Evolutionary conservation across 2,329 filamentous ascomycete species (phyloP).

Genomic region (Colletotrichum simmondsii): DNA sequence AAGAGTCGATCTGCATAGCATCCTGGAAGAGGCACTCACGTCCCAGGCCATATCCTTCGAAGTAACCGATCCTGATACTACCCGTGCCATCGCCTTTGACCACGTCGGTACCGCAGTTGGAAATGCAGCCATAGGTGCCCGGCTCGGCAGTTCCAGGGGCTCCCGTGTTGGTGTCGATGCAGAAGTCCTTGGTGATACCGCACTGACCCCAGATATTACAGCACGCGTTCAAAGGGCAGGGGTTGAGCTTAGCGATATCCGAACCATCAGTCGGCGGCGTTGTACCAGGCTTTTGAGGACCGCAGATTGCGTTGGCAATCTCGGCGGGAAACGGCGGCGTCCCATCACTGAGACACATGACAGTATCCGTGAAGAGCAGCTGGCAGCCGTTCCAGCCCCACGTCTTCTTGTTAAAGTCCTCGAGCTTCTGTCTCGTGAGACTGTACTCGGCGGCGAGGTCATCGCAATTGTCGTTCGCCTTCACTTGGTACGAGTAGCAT

Average conservation of each 20-base stretch:
- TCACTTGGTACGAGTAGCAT: constrained; percentile 46
- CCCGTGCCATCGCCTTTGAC: constrained; percentile 28
- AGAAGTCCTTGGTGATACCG: constrained; percentile 18
- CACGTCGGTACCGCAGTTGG: constrained; percentile 50
- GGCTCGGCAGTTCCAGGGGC: neutral
- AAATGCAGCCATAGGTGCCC: constrained; percentile 48
- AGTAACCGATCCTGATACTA: constrained; percentile 3
- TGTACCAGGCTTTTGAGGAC: constrained; percentile 55
- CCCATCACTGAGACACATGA: constrained; percentile 39
- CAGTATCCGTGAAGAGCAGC: constrained; percentile 14
- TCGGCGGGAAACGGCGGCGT: constrained; percentile 36
- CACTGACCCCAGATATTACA: constrained; percentile 44
- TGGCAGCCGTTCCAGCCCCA: constrained; percentile 47
- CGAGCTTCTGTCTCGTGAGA: constrained; percentile 34
- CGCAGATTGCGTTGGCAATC: constrained; percentile 44
- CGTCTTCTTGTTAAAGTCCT: constrained; percentile 48
- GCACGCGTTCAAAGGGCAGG: constrained; percentile 56
- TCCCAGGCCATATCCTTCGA: neutral
- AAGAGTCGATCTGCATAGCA: constrained; percentile 29
- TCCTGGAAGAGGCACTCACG: neutral
- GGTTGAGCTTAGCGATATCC: constrained; percentile 52
- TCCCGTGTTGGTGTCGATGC: constrained; percentile 14
- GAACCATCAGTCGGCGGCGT: constrained; percentile 43
- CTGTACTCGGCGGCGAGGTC: constrained; percentile 39
- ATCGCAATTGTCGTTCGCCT: constrained; percentile 45